phyloP scores from a whole-genome alignment of 2,329 filamentous ascomycete genomes.

The Lachnellula subtilissima region DNA sequence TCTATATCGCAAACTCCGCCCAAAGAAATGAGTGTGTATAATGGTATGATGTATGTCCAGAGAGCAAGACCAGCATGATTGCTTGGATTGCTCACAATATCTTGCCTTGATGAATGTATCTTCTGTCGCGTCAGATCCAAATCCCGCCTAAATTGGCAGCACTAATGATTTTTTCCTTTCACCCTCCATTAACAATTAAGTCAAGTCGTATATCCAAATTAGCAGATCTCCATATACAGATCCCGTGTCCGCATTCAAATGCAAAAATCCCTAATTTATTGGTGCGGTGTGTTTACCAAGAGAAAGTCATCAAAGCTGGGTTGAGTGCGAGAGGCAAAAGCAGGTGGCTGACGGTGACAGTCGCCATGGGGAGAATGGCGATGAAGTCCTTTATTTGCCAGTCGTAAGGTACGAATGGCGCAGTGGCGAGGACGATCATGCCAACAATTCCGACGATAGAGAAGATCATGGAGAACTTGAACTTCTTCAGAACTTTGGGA shows the following conservation, averaged over 20 bases:
- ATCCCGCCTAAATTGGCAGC: background rate
- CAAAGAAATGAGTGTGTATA: background rate
- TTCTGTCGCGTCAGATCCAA: background rate
- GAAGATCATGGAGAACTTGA: constrained; percentile 46
- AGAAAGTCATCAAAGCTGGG: constrained; percentile 76
- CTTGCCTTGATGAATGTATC: background rate
- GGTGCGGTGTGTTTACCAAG: constrained; percentile 48
- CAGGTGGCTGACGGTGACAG: constrained; percentile 64
- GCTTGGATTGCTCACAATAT: background rate
- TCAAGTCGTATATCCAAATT: background rate
- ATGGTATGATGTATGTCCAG: too few species aligned
- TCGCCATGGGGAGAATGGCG: constrained; percentile 71
- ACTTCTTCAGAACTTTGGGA: constrained; percentile 70
- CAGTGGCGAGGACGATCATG: constrained; percentile 56
- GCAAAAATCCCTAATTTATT: background rate
- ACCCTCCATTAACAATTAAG: constrained; percentile 1
- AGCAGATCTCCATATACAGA: background rate
- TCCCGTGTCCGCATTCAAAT: background rate
- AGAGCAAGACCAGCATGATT: background rate
- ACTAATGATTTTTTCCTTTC: background rate
- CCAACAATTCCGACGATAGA: constrained; percentile 51
- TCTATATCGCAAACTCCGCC: background rate
- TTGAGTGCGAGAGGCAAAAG: constrained; percentile 69
- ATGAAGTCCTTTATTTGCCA: constrained; percentile 69
- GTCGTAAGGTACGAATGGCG: constrained; percentile 57